Conservation (phyloP, 768 basidiomycete species). For the Suillus subalutaceus region DNA sequence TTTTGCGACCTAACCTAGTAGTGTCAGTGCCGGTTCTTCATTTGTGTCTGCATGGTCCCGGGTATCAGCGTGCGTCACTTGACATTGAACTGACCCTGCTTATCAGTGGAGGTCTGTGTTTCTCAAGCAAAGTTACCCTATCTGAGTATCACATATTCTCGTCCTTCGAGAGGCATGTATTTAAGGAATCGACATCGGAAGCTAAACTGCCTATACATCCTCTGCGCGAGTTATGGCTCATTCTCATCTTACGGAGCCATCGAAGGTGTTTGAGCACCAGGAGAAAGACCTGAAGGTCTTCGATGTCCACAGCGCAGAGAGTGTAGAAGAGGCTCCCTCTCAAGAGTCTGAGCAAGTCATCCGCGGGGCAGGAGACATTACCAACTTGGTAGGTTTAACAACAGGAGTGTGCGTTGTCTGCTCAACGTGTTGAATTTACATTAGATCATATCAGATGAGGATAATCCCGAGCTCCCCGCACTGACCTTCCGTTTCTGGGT, state of each 20-base stretch:
- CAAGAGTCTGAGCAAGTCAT: conserved; percentile 11
- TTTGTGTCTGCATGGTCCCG: no score
- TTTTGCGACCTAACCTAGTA: no score
- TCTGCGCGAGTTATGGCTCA: neutral
- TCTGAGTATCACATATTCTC: neutral
- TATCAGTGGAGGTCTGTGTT: neutral
- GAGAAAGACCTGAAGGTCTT: conserved; percentile 9
- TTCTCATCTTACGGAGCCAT: neutral
- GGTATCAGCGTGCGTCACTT: no score
- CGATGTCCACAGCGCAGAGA: conserved; percentile 4
- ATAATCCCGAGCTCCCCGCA: conserved; percentile 51
- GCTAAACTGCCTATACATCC: neutral
- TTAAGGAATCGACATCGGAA: neutral
- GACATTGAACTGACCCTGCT: neutral
- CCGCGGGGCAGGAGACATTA: conserved; percentile 15
- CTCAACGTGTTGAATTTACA: neutral
- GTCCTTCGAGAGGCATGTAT: neutral
- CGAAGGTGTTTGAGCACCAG: neutral
- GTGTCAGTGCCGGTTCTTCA: no score
- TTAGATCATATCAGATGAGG: conserved; percentile 50
- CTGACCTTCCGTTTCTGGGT: conserved; percentile 53
- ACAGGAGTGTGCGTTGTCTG: neutral
- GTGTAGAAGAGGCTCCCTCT: conserved; percentile 6
- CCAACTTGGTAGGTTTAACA: conserved; percentile 9
- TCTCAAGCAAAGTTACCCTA: neutral